Percentiles rank a stretch among this genome's conserved stretches.
Evolutionary conservation across 345 rosid species (phyloP).

Genomic region (Turritis glabra): DNA sequence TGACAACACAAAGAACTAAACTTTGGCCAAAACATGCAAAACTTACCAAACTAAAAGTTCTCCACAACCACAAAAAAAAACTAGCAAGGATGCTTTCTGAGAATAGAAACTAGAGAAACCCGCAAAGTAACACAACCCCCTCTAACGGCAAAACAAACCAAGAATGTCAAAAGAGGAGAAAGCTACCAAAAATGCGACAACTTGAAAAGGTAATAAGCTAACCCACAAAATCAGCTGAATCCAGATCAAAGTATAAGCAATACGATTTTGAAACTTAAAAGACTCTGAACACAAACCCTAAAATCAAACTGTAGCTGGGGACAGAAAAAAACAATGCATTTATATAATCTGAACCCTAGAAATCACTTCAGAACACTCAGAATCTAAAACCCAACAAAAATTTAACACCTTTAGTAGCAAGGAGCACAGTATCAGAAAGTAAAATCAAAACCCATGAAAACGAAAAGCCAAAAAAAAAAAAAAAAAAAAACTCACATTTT

Average conservation of each 20-base stretch:
- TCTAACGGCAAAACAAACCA: conserved; percentile 3
- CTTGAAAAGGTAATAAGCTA: conserved; percentile 9
- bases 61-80: conserved; percentile 16
- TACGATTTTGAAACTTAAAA: not conserved
- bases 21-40: conserved; percentile 26
- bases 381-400: conserved; percentile 39
- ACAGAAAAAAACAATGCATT: conserved; percentile 21
- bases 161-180: conserved; percentile 26
- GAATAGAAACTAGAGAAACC: conserved; percentile 22
- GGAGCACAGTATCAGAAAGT: not conserved
- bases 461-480: too few relatives aligned
- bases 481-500: conserved; percentile 69
- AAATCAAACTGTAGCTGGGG: conserved; percentile 22
- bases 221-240: conserved; percentile 16
- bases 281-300: conserved; percentile 46
- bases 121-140: conserved; percentile 21
- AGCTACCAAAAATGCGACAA: not conserved
- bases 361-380: conserved; percentile 4
- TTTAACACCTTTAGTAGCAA: not conserved
- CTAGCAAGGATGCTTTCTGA: conserved; percentile 20
- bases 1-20: conserved; percentile 27
- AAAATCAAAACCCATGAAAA: conserved; percentile 27
- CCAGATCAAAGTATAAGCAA: conserved; percentile 17
- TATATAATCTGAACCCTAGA: conserved; percentile 32
- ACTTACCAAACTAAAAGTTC: conserved; percentile 1